Evolutionary conservation across 345 rosid species (phyloP).

Genomic region (Carallia brachiata): DNA sequence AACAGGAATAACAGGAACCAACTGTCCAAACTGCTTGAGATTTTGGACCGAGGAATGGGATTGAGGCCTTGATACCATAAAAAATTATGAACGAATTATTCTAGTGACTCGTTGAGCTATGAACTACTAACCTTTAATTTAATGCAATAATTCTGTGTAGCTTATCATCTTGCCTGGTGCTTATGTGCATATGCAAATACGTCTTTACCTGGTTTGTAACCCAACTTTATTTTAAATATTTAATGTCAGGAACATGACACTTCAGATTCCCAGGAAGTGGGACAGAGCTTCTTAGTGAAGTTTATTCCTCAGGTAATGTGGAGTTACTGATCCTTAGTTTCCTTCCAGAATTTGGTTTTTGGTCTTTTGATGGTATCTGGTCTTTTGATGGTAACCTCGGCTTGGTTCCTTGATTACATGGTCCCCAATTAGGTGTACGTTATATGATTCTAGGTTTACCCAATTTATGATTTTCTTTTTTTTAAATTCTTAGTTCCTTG

Average conservation of each 20-base stretch:
- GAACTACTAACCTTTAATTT: not conserved
- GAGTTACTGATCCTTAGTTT: not conserved
- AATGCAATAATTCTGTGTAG: too few relatives aligned
- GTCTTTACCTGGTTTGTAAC: not conserved
- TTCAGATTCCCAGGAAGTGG: conserved; percentile 20
- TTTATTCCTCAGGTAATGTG: conserved; percentile 33
- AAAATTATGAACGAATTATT: not conserved
- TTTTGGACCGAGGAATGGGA: too few relatives aligned
- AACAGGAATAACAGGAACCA: too few relatives aligned
- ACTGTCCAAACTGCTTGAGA: too few relatives aligned
- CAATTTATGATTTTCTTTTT: not conserved
- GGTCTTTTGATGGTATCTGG: not conserved
- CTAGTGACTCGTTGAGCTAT: not conserved
- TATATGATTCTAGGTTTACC: not conserved
- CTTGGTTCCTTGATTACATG: too few relatives aligned
- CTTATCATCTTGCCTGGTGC: too few relatives aligned
- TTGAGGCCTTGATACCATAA: not conserved
- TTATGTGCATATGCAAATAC: not conserved
- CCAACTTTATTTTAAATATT: conserved; percentile 3
- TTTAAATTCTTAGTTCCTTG: not conserved
- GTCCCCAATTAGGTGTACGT: not conserved
- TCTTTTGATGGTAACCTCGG: not conserved
- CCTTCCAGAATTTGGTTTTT: not conserved
- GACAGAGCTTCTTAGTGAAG: conserved; percentile 25
- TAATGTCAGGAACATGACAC: conserved; percentile 22